Conservation (phyloP, 108 stramenopile species). For the Cyclotella kingstonii region DNA sequence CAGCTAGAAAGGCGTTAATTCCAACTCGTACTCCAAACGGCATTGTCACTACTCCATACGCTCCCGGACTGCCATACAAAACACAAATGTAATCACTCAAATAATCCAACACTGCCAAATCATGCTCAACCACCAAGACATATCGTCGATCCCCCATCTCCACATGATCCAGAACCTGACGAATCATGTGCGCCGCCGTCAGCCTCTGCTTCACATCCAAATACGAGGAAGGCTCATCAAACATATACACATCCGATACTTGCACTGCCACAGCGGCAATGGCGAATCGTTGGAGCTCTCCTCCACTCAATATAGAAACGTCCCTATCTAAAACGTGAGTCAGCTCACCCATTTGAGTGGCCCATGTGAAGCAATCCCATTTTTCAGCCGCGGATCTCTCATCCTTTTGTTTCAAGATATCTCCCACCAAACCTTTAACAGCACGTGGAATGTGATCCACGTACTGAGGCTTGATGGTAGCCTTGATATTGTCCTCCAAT, state of each 20-base stretch:
- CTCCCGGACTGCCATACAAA: slow-evolving; percentile 93
- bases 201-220: slow-evolving; percentile 98
- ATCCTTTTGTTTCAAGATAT: slow-evolving; percentile 87
- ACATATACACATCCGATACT: slow-evolving; percentile 98
- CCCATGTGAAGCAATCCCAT: slow-evolving; percentile 75
- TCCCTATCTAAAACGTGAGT: slow-evolving; percentile 92
- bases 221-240: slow-evolving; percentile 98
- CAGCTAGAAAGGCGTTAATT: slow-evolving; percentile 99
- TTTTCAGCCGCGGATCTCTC: slow-evolving; percentile 70
- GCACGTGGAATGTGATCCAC: slow-evolving; percentile 98
- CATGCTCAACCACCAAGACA: slow-evolving; percentile 98
- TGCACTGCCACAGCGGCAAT: slow-evolving; percentile 92
- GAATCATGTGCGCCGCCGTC: slow-evolving; percentile 95
- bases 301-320: slow-evolving; percentile 91
- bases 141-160: slow-evolving; percentile 80
- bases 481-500: slow-evolving; percentile 97
- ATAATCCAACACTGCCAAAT: slow-evolving; percentile 99
- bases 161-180: slow-evolving; percentile 75
- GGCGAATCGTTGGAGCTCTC: slow-evolving; percentile 98
- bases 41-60: slow-evolving; percentile 99
- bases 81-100: slow-evolving; percentile 98
- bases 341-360: slow-evolving; percentile 79
- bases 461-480: slow-evolving; percentile 99
- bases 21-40: slow-evolving; percentile 97
- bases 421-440: slow-evolving; percentile 83